phyloP scores from a whole-genome alignment of 2,329 filamentous ascomycete genomes.

The Claviceps purpurea region DNA sequence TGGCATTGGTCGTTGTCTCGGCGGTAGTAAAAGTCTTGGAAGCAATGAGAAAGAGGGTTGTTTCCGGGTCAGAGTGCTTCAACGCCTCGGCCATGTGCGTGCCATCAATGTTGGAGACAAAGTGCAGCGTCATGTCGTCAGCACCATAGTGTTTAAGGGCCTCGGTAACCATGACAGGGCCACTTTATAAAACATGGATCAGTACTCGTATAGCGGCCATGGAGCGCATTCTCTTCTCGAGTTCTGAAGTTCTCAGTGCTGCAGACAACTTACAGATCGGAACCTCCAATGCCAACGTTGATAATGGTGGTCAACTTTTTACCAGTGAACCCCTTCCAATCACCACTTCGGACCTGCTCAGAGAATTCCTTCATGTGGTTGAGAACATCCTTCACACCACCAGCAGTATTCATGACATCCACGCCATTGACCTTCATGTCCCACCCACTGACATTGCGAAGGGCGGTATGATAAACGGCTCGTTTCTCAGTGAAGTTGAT shows the following conservation, averaged over 20 bases:
- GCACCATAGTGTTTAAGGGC: conserved; percentile 90
- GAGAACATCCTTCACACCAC: conserved; percentile 80
- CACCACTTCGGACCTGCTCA: conserved; percentile 81
- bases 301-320: conserved; percentile 95
- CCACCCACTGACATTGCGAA: conserved; percentile 80
- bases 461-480: conserved; percentile 87
- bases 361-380: conserved; percentile 98
- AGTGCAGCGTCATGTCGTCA: conserved; percentile 78
- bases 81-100: conserved; percentile 95
- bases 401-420: conserved; percentile 81
- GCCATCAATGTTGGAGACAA: conserved; percentile 98
- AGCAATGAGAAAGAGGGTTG: conserved; percentile 94
- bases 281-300: conserved; percentile 97
- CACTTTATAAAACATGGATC: conserved; percentile 34
- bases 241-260: background rate
- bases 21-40: conserved; percentile 99
- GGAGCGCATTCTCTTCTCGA: background rate
- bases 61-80: conserved; percentile 80
- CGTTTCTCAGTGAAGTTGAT: conserved; percentile 99
- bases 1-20: conserved; percentile 93
- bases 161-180: conserved; percentile 97
- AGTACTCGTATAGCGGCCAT: background rate
- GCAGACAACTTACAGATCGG: conserved; percentile 68
- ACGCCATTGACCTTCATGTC: conserved; percentile 74
- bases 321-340: conserved; percentile 95